Evolutionary conservation across 257 asterid species (phyloP), one percentile per base, ranked within the genome.

Genomic region (Solanum bukasovii): DNA sequence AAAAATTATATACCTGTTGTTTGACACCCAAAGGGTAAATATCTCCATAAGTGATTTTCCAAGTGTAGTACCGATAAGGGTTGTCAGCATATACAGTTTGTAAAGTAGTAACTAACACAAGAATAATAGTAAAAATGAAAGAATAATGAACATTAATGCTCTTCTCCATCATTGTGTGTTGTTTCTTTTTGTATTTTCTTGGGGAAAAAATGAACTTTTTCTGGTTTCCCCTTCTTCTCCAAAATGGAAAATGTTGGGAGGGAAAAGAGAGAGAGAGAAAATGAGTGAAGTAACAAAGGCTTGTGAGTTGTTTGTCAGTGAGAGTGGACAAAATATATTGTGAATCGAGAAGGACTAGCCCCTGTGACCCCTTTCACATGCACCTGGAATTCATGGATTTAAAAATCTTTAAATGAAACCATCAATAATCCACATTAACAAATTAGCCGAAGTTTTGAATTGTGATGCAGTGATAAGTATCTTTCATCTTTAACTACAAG

Each of bases 21-120:
- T 93, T 93, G 91, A 94, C 94, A 65, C 99, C 99, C 74, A 96
- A 84, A 35, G 98, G 98, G 40, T 93, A 97, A 85, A 96, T 92
- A 83, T 93, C 92, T 37, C 98, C 98, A 40, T 93, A 93, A 61
- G 98, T 93, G 93, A 96, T 87, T 90, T 87, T 96, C 98, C 99
- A 97, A 87, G 96, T 91, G 95, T 93, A 96, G 34, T 87, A 93
- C 59, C 98, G 88, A 18, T 95, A 97, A 38, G 99, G 99, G 91
- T 95, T 94, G 88, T 91, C 98, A 71, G 90, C 98, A 86, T 92
- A 92, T 3, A 88, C 98, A 65, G 88, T 85, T 35, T 74, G 59
- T 13, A 89, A 35, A 18, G 84, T 83, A 72, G 13, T 33, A 84
- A 92, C 78, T 7, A 90, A 89, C 75, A 95, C 88, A 6, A 92